Percentiles rank a stretch among this genome's conserved stretches.
Evolutionary conservation across 75 land plant genomes (phyloP).

Genomic region (Adiantum capillusveneris): DNA sequence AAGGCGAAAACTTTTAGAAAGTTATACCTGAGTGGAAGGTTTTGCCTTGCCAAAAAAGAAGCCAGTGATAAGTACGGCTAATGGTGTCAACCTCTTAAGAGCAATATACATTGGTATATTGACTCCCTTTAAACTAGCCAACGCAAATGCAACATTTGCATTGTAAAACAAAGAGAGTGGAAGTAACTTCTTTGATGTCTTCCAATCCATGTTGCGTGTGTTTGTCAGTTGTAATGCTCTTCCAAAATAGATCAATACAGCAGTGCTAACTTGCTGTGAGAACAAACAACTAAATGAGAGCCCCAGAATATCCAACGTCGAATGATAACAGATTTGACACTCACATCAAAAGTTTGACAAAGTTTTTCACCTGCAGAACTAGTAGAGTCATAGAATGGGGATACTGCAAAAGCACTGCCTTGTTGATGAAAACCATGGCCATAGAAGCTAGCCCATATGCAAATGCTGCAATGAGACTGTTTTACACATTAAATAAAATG

Average conservation of each 20-base stretch:
- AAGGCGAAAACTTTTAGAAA: neutral
- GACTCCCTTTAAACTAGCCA: slow-evolving; percentile 90
- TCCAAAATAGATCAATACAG: slow-evolving; percentile 59
- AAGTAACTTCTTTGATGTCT: slow-evolving; percentile 63
- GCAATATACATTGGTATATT: slow-evolving; percentile 99
- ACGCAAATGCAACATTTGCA: slow-evolving; percentile 96
- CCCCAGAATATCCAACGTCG: too few relatives aligned
- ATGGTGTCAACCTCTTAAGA: slow-evolving; percentile 89
- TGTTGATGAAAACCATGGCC: slow-evolving; percentile 93
- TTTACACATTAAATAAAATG: neutral
- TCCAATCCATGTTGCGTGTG: slow-evolving; percentile 31
- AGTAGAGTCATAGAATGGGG: slow-evolving; percentile 81
- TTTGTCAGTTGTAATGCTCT: slow-evolving; percentile 44
- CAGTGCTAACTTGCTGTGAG: slow-evolving; percentile 72
- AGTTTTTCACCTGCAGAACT: slow-evolving; percentile 56
- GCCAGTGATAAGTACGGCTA: slow-evolving; percentile 76
- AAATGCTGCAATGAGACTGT: slow-evolving; percentile 65
- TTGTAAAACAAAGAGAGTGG: slow-evolving; percentile 91
- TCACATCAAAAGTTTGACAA: too few relatives aligned
- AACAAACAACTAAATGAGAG: neutral
- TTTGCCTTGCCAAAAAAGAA: slow-evolving; percentile 62
- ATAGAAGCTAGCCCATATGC: slow-evolving; percentile 86
- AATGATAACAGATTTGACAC: too few relatives aligned
- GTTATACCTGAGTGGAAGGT: slow-evolving; percentile 56
- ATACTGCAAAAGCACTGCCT: slow-evolving; percentile 79